Evolutionary conservation across 805 yeast species (phyloP), one percentile per base, ranked within the genome.

Genomic region (Cyberlindnera japonica): DNA sequence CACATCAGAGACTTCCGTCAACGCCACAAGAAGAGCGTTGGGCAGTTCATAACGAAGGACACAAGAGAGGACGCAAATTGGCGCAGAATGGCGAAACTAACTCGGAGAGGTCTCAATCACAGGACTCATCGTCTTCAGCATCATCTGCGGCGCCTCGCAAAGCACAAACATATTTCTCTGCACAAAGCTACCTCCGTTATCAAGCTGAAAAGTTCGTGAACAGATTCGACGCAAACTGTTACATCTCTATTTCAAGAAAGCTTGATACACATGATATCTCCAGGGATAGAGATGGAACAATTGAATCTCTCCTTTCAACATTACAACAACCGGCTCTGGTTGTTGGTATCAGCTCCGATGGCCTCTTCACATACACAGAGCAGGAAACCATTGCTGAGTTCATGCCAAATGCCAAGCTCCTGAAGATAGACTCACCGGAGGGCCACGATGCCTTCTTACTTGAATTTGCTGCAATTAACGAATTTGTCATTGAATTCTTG

Each of bases 381-480:
- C 99, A 93, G 63, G 86, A 86, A 55, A 76, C 81, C 37, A 71
- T 93, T 35, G 95, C 95, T 2, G 74, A 77, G 29, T 67, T 79
- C 55, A 75, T 93, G 44, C 90, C 89, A 7, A 72, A 83, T 51
- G 72, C 95, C 1, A 60, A 52, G 6, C 67, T 93, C 49, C 79
- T 81, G 50, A 78, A 79, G 53, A 81, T 93, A 31, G 77, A 84
- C 47, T 89, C 97, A 1, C 93, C 91, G 11, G 99, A 93, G 54
- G 99, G 99, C 14, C 99, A 93, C 58, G 99, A 93, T 67, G 99
- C 98, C 3, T 93, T 93, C 58, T 65, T 93, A 45, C 69, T 93
- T 35, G 99, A 93, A 62, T 93, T 93, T 61, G 82, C 78, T 36
- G 77, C 79, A 37, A 88, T 93, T 42, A 86, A 93, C 59, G 69